These are phyloP conservation scores for Sinapis alba DNA, from an alignment of 441 rosid genomes.

Conservation along the genomic window DNA sequence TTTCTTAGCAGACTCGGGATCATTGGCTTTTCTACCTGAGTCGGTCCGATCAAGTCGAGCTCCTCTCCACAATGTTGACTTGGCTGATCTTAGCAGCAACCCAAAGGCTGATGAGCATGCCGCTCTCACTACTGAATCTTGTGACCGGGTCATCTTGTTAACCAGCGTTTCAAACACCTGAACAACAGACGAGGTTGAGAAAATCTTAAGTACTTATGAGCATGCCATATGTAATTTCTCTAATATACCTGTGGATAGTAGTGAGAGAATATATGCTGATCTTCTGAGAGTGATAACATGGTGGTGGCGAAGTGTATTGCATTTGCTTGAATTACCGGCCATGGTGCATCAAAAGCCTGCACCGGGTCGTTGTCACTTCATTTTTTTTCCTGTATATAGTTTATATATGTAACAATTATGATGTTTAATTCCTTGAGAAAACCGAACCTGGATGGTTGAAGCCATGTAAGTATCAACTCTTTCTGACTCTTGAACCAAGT, in stretches of 20 bases:
- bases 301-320: conserved; percentile 90
- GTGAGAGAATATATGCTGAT: conserved; percentile 69
- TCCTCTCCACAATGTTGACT: conserved; percentile 66
- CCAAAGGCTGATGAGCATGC: conserved; percentile 83
- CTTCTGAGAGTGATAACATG: conserved; percentile 82
- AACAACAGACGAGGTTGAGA: conserved; percentile 27
- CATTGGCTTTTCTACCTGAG: conserved; percentile 45
- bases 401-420: conserved; percentile 1
- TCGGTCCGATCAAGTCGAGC: conserved; percentile 66
- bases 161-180: conserved; percentile 88
- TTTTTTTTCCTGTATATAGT: background rate
- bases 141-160: conserved; percentile 79
- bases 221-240: conserved; percentile 19
- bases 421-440: background rate
- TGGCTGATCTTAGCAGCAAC: conserved; percentile 71
- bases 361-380: conserved; percentile 27
- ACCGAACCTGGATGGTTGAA: conserved; percentile 80
- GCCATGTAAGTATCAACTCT: conserved; percentile 85
- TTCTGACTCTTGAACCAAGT: conserved; percentile 62
- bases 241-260: conserved; percentile 72
- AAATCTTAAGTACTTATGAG: background rate
- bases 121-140: conserved; percentile 88
- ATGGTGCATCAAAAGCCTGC: conserved; percentile 98
- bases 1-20: conserved; percentile 41
- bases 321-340: conserved; percentile 96